Conservation (phyloP, 345 rosid genomes). For the Laguncularia racemosa region DNA sequence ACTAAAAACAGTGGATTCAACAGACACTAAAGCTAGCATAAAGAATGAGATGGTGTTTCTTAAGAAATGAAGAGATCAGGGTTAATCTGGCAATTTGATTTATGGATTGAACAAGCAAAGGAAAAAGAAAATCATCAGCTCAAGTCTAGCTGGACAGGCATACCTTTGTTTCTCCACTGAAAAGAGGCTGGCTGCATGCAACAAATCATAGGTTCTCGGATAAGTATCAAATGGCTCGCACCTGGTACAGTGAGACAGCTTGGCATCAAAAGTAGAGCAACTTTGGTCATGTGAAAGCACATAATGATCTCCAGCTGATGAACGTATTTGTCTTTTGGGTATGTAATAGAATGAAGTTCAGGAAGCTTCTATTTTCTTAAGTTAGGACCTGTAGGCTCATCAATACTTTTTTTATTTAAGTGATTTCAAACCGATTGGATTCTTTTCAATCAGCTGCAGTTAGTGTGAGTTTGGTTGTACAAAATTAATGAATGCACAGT, state of each 20-base stretch:
- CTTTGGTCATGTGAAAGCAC: not conserved
- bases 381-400: no score
- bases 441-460: no score
- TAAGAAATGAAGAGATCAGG: not conserved
- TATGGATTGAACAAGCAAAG: no score
- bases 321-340: no score
- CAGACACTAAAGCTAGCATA: no score
- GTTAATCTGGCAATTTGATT: not conserved
- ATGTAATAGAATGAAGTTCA: no score
- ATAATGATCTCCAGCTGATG: not conserved
- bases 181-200: constrained; percentile 92
- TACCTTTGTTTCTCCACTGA: constrained; percentile 88
- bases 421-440: no score
- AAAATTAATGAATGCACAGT: no score
- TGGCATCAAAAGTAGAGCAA: not conserved
- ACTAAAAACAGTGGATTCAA: no score
- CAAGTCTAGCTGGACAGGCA: not conserved
- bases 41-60: not conserved
- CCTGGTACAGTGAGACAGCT: constrained; percentile 31
- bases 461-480: no score
- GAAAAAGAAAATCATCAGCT: not conserved
- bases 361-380: no score
- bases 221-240: constrained; percentile 96
- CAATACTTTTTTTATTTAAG: no score
- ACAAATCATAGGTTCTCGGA: constrained; percentile 86